Conservation (phyloP, 805 yeast species). For the Yamadazyma scolyti region DNA sequence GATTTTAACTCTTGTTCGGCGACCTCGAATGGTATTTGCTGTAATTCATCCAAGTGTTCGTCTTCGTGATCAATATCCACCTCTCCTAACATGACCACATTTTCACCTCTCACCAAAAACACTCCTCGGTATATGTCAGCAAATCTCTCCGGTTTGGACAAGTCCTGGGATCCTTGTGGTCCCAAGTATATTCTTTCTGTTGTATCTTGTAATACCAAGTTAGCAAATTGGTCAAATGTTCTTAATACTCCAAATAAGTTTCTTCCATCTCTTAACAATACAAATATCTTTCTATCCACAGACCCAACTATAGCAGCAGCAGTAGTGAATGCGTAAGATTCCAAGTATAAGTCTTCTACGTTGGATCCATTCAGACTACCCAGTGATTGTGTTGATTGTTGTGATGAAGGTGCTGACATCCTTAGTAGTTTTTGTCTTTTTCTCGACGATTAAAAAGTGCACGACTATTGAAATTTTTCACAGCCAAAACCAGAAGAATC, state of each 20-base stretch:
- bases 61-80: slow-evolving; percentile 86
- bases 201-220: slow-evolving; percentile 88
- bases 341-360: slow-evolving; percentile 60
- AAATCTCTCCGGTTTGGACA: slow-evolving; percentile 39
- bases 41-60: slow-evolving; percentile 53
- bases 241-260: slow-evolving; percentile 84
- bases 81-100: slow-evolving; percentile 91
- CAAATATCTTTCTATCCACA: slow-evolving; percentile 79
- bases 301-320: slow-evolving; percentile 89
- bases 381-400: slow-evolving; percentile 1
- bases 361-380: slow-evolving; percentile 32
- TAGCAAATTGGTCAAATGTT: slow-evolving; percentile 94
- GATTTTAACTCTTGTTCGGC: slow-evolving; percentile 48
- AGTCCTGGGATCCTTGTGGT: slow-evolving; percentile 31
- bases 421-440: no score
- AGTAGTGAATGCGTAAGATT: slow-evolving; percentile 79
- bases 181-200: slow-evolving; percentile 74
- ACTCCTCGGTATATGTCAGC: slow-evolving; percentile 81
- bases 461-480: no score
- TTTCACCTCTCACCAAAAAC: slow-evolving; percentile 91
- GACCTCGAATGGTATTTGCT: slow-evolving; percentile 56
- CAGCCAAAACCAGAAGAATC: no score
- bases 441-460: no score
- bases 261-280: slow-evolving; percentile 85
- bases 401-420: background rate